phyloP scores from a whole-genome alignment of 345 rosid species.

The Abelmoschus esculentus region DNA sequence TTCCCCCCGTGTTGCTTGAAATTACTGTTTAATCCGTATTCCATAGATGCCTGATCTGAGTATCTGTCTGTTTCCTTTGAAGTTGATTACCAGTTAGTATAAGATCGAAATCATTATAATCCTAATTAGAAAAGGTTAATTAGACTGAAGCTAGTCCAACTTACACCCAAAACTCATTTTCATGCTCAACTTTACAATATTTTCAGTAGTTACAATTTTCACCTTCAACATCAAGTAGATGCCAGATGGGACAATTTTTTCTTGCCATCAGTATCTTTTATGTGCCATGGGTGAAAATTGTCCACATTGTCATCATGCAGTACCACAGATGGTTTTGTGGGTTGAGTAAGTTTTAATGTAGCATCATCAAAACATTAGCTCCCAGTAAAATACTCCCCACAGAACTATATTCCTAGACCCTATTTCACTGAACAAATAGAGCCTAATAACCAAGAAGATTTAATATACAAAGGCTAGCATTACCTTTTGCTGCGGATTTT shows the following conservation, averaged over 20 bases:
- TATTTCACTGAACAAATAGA: neutral
- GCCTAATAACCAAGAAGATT: neutral
- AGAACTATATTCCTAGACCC: neutral
- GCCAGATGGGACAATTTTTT: neutral
- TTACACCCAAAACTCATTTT: neutral
- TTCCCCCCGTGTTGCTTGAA: neutral
- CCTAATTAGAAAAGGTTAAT: neutral
- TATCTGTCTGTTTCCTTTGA: neutral
- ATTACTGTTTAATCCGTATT: neutral
- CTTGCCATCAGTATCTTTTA: neutral
- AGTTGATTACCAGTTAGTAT: too few relatives aligned
- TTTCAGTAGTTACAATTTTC: neutral
- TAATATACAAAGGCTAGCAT: neutral
- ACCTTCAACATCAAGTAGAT: neutral
- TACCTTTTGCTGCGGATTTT: neutral
- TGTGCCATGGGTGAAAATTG: neutral
- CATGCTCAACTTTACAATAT: neutral
- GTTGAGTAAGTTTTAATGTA: neutral
- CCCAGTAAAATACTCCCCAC: neutral
- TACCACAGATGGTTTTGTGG: neutral
- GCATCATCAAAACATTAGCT: neutral
- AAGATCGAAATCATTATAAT: neutral
- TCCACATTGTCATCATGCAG: neutral
- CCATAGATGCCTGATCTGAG: too few relatives aligned
- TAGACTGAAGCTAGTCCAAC: neutral